Conservation (phyloP, 257 asterid genomes). For the Marsdenia floribunda region DNA sequence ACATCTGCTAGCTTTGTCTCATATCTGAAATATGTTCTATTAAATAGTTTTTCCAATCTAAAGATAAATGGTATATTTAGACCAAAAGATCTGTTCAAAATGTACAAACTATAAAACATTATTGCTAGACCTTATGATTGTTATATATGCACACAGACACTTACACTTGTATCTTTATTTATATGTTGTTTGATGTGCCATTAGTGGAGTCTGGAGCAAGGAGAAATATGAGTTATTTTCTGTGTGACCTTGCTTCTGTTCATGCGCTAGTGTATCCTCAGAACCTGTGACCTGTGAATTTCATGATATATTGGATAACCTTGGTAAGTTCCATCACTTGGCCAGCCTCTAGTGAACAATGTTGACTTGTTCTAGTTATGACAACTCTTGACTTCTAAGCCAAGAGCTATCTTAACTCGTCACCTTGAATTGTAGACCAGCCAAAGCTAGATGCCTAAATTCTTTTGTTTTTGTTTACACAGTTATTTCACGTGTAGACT, state of each 20-base stretch:
- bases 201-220: neutral
- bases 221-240: neutral
- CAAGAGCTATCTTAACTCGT: neutral
- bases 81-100: too few relatives aligned
- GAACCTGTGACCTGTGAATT: slow-evolving; percentile 5
- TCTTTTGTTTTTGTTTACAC: neutral
- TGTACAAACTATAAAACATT: neutral
- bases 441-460: neutral
- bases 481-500: neutral
- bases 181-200: too few relatives aligned
- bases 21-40: neutral
- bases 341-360: neutral
- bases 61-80: too few relatives aligned
- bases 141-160: neutral
- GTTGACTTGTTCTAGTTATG: neutral
- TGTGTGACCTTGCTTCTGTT: neutral
- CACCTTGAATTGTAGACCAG: neutral
- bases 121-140: neutral
- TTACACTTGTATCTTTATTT: neutral
- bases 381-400: neutral
- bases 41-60: too few relatives aligned
- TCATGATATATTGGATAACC: neutral
- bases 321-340: neutral
- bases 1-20: neutral
- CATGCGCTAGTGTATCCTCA: neutral